Base-by-base conservation (phyloP, 73 alveolate genomes). In the Paramecium sonneborni region DNA sequence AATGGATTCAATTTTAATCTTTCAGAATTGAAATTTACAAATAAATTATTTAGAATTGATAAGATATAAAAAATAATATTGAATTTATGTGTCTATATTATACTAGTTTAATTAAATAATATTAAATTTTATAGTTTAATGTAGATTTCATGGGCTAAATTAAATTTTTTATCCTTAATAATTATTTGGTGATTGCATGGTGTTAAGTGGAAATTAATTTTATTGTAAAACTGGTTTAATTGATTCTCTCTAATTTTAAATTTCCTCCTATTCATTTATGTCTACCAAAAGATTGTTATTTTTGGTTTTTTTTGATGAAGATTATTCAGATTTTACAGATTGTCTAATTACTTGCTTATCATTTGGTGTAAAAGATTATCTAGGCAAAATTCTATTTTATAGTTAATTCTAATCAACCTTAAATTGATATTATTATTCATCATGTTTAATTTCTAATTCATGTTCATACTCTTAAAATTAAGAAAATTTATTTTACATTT, bases 381-480 rank as follows among this genome's bases (percentile, higher is more conserved):
- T 12, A 72, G 24, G n/a, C 20, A 37, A 12, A 4, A 24, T 18
- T 72, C 57, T 72, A 34, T 72, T 38, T 38, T 72, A 30, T 62
- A 0, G 9, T 35, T 34, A 72, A 32, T 72, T 30, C 20, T 30
- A 37, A 5, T 72, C 35, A 72, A 8, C 24, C 7, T 30, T 67
- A 26, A 67, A 67, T 11, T 14, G 15, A 28, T 72, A 21, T 72
- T 72, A 18, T 28, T 28, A 10, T 35, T 72, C 86, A 72, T 72
- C 86, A 72, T 72, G 86, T 6, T 72, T 72, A 15, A 72, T 72
- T 15, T 72, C 86, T 72, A 72, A 30, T 35, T 72, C 86, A 72
- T 72, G 26, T 72, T 72, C 86, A 72, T 72, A 72, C 11, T 72
- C 86, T 72, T n/a, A 72, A 2, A 69, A 15, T 11, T 35, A 32